These are phyloP conservation scores for Aureobasidium lini DNA, from an alignment of 2,329 filamentous ascomycete species.

Conservation along the genomic window DNA sequence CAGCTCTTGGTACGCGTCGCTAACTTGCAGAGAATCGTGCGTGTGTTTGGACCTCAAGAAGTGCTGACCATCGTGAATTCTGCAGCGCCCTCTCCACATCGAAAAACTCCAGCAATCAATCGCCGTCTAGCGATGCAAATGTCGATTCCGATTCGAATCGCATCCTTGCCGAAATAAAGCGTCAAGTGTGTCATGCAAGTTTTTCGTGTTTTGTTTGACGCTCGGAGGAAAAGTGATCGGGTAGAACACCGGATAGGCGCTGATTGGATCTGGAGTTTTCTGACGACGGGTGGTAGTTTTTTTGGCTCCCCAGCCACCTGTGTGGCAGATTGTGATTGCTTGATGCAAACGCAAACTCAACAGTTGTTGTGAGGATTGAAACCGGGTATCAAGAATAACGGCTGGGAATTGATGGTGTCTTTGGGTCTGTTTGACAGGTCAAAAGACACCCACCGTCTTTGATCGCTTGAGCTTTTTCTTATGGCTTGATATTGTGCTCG, in stretches of 20 bases:
- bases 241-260: background rate
- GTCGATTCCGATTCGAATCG: background rate
- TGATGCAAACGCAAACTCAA: no score
- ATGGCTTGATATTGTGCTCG: background rate
- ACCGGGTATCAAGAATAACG: no score
- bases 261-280: background rate
- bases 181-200: background rate
- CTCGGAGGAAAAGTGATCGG: background rate
- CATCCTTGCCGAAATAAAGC: background rate
- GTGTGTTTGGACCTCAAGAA: background rate
- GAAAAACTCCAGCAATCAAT: background rate
- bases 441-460: no score
- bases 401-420: no score
- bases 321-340: background rate
- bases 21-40: no score
- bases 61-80: background rate
- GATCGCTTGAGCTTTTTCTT: background rate
- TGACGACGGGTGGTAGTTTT: background rate
- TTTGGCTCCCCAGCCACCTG: background rate
- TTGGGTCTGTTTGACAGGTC: no score
- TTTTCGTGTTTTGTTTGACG: background rate
- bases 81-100: background rate
- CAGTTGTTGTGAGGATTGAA: no score
- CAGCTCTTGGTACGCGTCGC: background rate
- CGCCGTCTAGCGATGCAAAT: background rate